Percentiles rank a stretch among this genome's conserved stretches.
Conservation (phyloP, 164 flowering plant species). For the Dillenia turbinata region DNA sequence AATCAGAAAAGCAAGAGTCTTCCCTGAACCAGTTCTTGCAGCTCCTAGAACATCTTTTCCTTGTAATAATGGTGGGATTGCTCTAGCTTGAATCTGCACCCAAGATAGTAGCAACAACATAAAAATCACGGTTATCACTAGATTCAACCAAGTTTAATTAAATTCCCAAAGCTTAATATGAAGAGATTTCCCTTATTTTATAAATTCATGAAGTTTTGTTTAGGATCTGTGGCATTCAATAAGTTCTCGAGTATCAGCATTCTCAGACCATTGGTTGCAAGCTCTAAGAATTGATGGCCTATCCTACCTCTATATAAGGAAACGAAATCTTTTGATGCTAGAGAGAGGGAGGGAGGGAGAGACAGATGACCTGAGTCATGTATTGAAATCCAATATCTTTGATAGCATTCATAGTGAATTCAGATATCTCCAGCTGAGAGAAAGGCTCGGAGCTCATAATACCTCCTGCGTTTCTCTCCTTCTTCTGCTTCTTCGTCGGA, state of each 20-base stretch:
- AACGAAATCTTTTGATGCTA: not conserved
- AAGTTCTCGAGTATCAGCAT: too few species aligned
- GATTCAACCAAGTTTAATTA: too few species aligned
- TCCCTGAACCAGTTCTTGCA: conserved; percentile 97
- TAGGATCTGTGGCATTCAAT: too few species aligned
- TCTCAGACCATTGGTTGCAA: too few species aligned
- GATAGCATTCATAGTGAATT: conserved; percentile 67
- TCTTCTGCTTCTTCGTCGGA: conserved; percentile 15
- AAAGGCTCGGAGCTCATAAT: conserved; percentile 79
- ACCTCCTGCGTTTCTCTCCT: conserved; percentile 28
- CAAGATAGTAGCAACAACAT: not conserved
- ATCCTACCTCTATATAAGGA: not conserved
- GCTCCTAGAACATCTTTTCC: conserved; percentile 95
- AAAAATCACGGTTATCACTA: not conserved
- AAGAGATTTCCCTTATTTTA: too few species aligned
- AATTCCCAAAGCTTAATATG: too few species aligned
- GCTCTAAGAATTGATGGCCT: too few species aligned
- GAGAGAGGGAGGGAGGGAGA: not conserved
- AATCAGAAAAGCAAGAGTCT: conserved; percentile 86
- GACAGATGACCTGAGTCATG: conserved; percentile 73
- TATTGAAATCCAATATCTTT: conserved; percentile 62
- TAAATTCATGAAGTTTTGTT: too few species aligned
- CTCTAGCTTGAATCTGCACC: conserved; percentile 80
- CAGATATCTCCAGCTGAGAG: conserved; percentile 44
- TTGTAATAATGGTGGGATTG: conserved; percentile 73